Evolutionary conservation across 495 filamentous ascomycete genomes (phyloP).

Genomic region (Hypoxylon crocopeplum): DNA sequence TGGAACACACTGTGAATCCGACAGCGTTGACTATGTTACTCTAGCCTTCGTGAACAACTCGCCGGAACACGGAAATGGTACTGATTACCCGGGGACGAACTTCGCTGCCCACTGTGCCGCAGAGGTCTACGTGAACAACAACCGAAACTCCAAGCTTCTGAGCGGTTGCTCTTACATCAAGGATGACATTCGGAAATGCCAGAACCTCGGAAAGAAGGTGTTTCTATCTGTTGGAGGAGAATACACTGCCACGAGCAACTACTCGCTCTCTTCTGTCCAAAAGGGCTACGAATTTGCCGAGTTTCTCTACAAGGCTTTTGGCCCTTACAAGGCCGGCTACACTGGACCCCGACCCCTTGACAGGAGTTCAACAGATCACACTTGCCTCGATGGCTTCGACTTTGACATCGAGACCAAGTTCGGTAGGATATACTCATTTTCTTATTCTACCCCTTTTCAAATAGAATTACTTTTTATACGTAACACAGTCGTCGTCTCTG

Average conservation of each 20-base stretch:
- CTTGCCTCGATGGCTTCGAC: constrained; percentile 70
- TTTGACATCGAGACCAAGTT: constrained; percentile 65
- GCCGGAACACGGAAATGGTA: constrained; percentile 44
- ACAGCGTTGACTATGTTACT: constrained; percentile 50
- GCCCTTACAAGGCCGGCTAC: constrained; percentile 51
- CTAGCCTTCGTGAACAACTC: constrained; percentile 52
- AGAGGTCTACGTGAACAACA: constrained; percentile 41
- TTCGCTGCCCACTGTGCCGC: constrained; percentile 48
- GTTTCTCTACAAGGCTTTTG: constrained; percentile 72
- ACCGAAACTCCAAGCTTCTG: constrained; percentile 45
- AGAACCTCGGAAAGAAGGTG: constrained; percentile 67
- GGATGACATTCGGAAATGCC: constrained; percentile 67
- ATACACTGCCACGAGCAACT: constrained; percentile 34
- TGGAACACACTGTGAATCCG: constrained; percentile 39
- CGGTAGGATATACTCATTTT: constrained; percentile 35
- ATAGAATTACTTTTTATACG: constrained; percentile 17
- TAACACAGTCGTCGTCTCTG: neutral
- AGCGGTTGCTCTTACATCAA: constrained; percentile 49
- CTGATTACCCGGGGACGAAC: constrained; percentile 50
- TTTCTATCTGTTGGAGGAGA: constrained; percentile 68
- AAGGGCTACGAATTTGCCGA: constrained; percentile 64
- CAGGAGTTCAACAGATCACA: constrained; percentile 44
- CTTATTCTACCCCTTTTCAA: constrained; percentile 38
- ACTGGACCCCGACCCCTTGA: constrained; percentile 68
- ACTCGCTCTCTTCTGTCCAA: constrained; percentile 55